Percentiles rank a stretch among this genome's conserved stretches.
These are phyloP conservation scores for Rhododendron vialii DNA, from an alignment of 148 eudicot species.

Conservation along the genomic window DNA sequence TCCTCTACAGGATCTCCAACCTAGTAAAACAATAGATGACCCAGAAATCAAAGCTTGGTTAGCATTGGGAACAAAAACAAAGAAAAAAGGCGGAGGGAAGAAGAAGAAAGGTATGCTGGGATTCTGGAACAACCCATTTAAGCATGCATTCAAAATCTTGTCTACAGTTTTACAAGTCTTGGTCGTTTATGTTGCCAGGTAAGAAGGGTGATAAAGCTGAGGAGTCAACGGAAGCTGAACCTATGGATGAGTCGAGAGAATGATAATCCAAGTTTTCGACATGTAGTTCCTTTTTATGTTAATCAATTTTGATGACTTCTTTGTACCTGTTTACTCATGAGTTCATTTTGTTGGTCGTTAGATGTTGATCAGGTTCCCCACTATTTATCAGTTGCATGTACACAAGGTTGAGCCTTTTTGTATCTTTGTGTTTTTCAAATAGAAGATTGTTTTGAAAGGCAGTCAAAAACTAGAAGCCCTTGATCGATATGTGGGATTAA, in stretches of 20 bases:
- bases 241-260: conserved; percentile 32
- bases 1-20: conserved; percentile 75
- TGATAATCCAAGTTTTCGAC: conserved; percentile 2
- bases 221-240: conserved; percentile 32
- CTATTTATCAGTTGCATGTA: neutral
- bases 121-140: neutral
- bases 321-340: conserved; percentile 21
- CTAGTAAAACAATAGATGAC: conserved; percentile 72
- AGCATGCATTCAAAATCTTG: neutral
- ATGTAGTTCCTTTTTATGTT: neutral
- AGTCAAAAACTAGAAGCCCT: neutral
- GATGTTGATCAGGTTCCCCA: neutral
- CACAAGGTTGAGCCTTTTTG: neutral
- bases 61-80: conserved; percentile 66
- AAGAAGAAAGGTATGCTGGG: conserved; percentile 80
- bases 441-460: neutral
- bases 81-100: conserved; percentile 98
- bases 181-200: conserved; percentile 17
- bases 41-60: conserved; percentile 96
- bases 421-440: neutral
- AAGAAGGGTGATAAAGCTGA: conserved; percentile 55
- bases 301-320: conserved; percentile 36
- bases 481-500: neutral
- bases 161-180: neutral
- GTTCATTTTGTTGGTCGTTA: conserved; percentile 4